Conservation (phyloP, 306 rosid genomes). For the Gynostemma pentaphyllum region DNA sequence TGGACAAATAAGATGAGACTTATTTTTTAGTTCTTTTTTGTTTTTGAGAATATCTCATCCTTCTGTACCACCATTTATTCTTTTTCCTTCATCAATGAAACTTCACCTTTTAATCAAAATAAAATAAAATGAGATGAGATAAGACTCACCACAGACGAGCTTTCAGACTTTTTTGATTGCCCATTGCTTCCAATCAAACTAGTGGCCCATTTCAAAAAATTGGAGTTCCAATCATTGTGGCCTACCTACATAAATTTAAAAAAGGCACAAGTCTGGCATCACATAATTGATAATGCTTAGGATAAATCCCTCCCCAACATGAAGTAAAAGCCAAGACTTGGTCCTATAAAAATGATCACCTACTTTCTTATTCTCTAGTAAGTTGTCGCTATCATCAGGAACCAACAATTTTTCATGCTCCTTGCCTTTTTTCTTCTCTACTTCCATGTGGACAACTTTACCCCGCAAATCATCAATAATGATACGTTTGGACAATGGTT, state of each 20-base stretch:
- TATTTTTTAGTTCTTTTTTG: too few species aligned
- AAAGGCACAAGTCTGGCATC: slow-evolving; percentile 7
- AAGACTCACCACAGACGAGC: slow-evolving; percentile 44
- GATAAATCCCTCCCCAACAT: background rate
- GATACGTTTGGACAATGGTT: slow-evolving; percentile 56
- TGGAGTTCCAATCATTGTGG: slow-evolving; percentile 63
- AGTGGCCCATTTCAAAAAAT: slow-evolving; percentile 86
- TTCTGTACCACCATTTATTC: too few species aligned
- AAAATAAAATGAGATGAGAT: too few species aligned
- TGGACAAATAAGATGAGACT: background rate
- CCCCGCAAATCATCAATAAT: slow-evolving; percentile 84
- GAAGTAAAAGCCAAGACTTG: background rate
- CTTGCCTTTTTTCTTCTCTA: slow-evolving; percentile 77
- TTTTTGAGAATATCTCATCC: too few species aligned
- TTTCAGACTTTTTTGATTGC: slow-evolving; percentile 42
- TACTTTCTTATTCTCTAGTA: slow-evolving; percentile 45
- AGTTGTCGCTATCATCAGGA: slow-evolving; percentile 36
- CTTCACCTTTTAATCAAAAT: too few species aligned
- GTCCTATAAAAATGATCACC: slow-evolving; percentile 21
- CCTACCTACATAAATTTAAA: slow-evolving; percentile 35
- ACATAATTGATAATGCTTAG: background rate
- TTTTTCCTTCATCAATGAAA: too few species aligned
- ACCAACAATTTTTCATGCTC: slow-evolving; percentile 76
- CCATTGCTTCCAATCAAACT: slow-evolving; percentile 65
- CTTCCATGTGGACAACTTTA: slow-evolving; percentile 86